phyloP scores from a whole-genome alignment of 2,329 filamentous ascomycete genomes.

The Sporothrix inflata region DNA sequence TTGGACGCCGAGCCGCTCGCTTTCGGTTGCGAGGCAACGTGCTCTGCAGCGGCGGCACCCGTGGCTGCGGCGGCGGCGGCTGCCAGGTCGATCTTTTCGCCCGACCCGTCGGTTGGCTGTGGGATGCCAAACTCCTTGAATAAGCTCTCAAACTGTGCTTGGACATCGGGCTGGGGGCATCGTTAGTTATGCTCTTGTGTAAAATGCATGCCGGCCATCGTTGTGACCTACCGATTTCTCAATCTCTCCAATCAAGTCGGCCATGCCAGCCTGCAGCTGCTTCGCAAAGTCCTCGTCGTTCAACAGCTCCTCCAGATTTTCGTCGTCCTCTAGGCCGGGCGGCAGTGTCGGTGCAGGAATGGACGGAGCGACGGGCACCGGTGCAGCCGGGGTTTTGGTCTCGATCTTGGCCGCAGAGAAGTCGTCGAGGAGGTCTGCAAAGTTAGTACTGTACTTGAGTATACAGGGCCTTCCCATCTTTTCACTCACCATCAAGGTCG shows the following conservation, averaged over 20 bases:
- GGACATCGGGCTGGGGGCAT: constrained; percentile 64
- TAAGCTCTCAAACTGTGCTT: constrained; percentile 76
- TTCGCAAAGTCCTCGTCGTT: constrained; percentile 80
- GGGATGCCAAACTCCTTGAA: constrained; percentile 67
- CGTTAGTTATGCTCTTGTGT: neutral
- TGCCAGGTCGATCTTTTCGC: constrained; percentile 35
- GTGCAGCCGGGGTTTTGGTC: constrained; percentile 45
- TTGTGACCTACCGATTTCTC: constrained; percentile 61
- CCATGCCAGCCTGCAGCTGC: constrained; percentile 89
- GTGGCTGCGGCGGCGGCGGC: constrained; percentile 36
- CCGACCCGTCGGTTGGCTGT: neutral
- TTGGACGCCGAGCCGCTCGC: constrained; percentile 38
- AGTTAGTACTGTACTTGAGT: neutral
- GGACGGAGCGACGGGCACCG: constrained; percentile 37
- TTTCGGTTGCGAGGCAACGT: constrained; percentile 21
- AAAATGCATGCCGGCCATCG: no score
- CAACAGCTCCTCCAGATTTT: constrained; percentile 48
- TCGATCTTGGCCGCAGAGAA: constrained; percentile 71
- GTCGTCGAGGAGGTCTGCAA: constrained; percentile 83
- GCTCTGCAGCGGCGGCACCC: constrained; percentile 35
- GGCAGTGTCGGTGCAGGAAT: constrained; percentile 27
- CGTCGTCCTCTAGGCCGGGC: constrained; percentile 35
- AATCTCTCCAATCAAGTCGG: constrained; percentile 73
- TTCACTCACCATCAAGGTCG: constrained; percentile 75
- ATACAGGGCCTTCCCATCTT: neutral